Evolutionary conservation across 2,329 filamentous ascomycete species (phyloP), one percentile per base, ranked within the genome.

Genomic region (Hymenoscyphus scutula): DNA sequence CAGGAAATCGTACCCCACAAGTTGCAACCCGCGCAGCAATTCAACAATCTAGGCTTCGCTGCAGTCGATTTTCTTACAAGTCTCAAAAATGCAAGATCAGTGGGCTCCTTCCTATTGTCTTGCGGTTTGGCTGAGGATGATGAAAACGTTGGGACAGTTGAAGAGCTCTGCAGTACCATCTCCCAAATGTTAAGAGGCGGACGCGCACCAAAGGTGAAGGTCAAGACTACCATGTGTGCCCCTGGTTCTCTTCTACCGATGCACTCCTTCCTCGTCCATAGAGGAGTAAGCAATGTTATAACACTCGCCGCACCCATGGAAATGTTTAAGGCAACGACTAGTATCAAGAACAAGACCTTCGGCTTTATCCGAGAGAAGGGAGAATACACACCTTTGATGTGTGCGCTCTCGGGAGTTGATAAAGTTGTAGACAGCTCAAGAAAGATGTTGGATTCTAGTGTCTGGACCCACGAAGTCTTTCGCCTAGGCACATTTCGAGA

Each of bases 331-430:
- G 56, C 56, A 1, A 8, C 11, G 6, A 11, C n/a, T 1, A 1
- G 4, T 19, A 58, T 58, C 23, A 58, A 45, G 8, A 58, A 29
- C 11, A 58, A 58, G 25, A 58, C 56, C 11, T 45, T 58, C 13
- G 56, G 56, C 7, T 58, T 58, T 27, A 30, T 58, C 15, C n/a
- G 56, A 41, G 23, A 25, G 2, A 17, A 25, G 10, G 32, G n/a
- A 11, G n/a, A 41, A 2, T 58, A 58, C 27, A 1, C 13, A 2
- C 56, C 56, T 25, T 15, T 41, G 8, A 58, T 58, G n/a, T 58
- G 56, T 29, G 32, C 56, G 2, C 5, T 48, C 5, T 58, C 56
- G 17, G 56, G 56, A 2, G 25, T 41, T 5, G 5, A 25, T 11
- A 45, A 58, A 15, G 7, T 55, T 11, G 17, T 58, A 1, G 15